Conservation (phyloP, 345 rosid species). For the Lenwebbia sp. region DNA sequence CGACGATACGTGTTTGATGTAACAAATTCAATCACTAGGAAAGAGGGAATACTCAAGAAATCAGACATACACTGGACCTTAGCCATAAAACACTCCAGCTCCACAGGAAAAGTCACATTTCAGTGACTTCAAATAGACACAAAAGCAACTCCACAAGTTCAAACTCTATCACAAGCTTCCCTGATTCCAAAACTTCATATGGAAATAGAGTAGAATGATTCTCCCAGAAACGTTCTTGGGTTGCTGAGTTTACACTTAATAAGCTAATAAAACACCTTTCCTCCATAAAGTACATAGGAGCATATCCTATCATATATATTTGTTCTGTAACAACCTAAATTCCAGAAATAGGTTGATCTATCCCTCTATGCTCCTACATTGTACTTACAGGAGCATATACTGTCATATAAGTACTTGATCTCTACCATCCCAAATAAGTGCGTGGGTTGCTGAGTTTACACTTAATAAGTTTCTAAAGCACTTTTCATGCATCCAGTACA, state of each 20-base stretch:
- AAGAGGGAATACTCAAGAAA: neutral
- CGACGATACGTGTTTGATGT: neutral
- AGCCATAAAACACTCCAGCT: neutral
- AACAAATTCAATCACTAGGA: neutral
- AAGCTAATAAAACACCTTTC: neutral
- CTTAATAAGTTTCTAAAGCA: neutral
- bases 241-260: neutral
- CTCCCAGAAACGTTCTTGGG: neutral
- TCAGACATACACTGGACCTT: neutral
- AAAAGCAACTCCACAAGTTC: neutral
- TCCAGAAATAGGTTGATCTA: neutral
- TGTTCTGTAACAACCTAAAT: neutral
- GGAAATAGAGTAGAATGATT: neutral
- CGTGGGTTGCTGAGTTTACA: neutral
- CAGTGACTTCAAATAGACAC: neutral
- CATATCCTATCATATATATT: neutral
- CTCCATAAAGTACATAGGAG: neutral
- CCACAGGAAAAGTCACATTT: neutral
- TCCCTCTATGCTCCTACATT: neutral
- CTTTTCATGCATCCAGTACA: neutral
- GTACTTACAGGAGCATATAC: neutral
- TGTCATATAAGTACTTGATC: neutral
- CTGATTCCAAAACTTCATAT: neutral
- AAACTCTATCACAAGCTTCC: neutral
- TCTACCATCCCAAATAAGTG: neutral